Base-by-base conservation (phyloP, 805 yeast species). In the Sungouiozyma intestinalis region DNA sequence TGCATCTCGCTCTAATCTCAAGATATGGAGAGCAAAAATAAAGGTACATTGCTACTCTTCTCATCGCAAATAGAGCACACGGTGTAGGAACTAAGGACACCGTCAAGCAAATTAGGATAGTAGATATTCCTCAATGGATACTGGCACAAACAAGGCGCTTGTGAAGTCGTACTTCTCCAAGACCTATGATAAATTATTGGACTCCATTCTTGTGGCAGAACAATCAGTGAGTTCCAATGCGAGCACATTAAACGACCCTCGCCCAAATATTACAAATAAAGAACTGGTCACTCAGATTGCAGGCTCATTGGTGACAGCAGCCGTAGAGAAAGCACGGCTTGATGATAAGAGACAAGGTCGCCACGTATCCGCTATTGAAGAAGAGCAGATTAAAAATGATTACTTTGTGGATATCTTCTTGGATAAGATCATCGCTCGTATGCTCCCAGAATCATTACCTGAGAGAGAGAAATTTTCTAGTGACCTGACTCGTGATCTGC, bases 381-480 rank as follows among this genome's bases (percentile, higher is more conserved):
- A 53, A 11, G 14, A 62, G 54, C 24, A 53, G 52, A 41, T 53
- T 56, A 15, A 17, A 7, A 49, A 51, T n/a, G 64, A 62, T 16
- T 83, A 77, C 51, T 80, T 80, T 52, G 63, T 76, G 43, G 87
- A 80, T 53, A 62, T 68, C 24, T 62, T 80, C 39, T 61, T 80
- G 43, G 81, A 76, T 48, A 69, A 68, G 48, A 51, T 79, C 39
- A 53, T 79, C 13, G 59, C 67, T n/a, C 69, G 69, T 45, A 64
- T 77, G 1, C 57, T 77, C 15, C 74, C 76, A 3, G 67, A 62
- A n/a, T 69, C 66, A 19, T 49, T 72, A 3, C 73, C 75, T 5
- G 81, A 72, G 32, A 65, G 70, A 38, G 70, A 64, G 40, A 59
- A 62, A 24, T 24, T 24, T 11, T 24, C 29, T 24, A 24, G 11